Evolutionary conservation across 2,329 filamentous ascomycete genomes (phyloP), one percentile per base, ranked within the genome.

Genomic region (Colletotrichum shisoi): DNA sequence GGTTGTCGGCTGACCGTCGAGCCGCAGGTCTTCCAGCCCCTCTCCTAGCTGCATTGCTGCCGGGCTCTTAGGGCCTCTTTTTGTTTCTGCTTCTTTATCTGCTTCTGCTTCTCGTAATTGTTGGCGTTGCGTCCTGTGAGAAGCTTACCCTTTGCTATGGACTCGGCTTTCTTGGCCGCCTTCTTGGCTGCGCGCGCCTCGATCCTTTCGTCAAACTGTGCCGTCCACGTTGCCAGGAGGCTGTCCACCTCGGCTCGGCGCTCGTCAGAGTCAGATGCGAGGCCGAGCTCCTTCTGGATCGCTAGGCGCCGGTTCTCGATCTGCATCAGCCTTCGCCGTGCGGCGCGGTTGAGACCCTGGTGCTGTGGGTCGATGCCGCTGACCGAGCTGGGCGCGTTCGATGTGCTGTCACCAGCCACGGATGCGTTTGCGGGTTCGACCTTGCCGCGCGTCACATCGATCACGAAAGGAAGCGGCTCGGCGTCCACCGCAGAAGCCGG

Each of bases 81-180:
- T 62, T 19, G 56, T 52, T 39, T 67, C 40, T 70, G 64, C 62
- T 71, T 69, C 34, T 62, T 63, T 53, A 62, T 54, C 64, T 68
- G 66, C 65, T 59, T 58, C 34, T 60, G 51, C 52, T 48, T 56
- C 60, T 59, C 63, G 12, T 65, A 57, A 51, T 57, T 37, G 9
- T 58, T 51, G 56, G 19, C 48, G 54, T 31, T 68, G 31, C 46
- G 63, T 54, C 63, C 65, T 65, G 21, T 49, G 51, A 62, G 57
- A 45, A 54, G 57, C 63, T 68, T 68, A 62, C 66, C 63, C n/a
- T 66, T 59, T 51, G 58, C 54, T 39, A 65, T 61, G 5, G 39
- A 46, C 46, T 39, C 53, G 17, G 51, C 21, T 49, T 68, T 58
- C 66, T 54, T 53, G 39, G 52, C 63, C 19, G 17, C 42, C 60